Percentiles rank a stretch among this genome's conserved stretches.
Evolutionary conservation across 768 basidiomycete species (phyloP).

Genomic region (Rhizopogon vulgaris): DNA sequence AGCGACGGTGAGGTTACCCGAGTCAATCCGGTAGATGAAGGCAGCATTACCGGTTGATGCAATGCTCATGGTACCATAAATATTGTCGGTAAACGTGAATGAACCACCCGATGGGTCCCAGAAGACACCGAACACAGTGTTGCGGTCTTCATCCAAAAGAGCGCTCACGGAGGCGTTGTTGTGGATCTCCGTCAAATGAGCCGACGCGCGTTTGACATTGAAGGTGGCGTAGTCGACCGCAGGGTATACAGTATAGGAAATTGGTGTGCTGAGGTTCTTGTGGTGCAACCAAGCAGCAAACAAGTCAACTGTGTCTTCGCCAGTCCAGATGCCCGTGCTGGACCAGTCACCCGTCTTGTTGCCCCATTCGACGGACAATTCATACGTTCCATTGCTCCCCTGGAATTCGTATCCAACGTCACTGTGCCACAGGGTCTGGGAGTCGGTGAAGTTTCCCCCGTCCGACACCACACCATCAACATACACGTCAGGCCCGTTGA

Average conservation of each 20-base stretch:
- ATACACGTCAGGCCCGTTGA: constrained; percentile 31
- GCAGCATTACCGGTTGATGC: constrained; percentile 35
- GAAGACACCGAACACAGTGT: constrained; percentile 45
- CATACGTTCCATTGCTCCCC: constrained; percentile 14
- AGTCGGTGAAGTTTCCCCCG: constrained; percentile 4
- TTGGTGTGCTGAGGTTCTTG: constrained; percentile 29
- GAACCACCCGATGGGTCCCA: constrained; percentile 47
- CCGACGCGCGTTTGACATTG: constrained; percentile 26
- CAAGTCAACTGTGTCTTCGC: constrained; percentile 51
- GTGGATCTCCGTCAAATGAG: constrained; percentile 31
- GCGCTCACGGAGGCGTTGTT: constrained; percentile 49
- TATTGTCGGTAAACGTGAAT: constrained; percentile 27
- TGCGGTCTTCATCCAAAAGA: constrained; percentile 36
- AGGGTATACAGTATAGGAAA: constrained; percentile 55
- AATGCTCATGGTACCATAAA: constrained; percentile 25
- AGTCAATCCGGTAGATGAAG: constrained; percentile 38
- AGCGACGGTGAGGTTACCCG: constrained; percentile 46
- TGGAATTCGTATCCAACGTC: constrained; percentile 56
- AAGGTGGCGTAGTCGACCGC: constrained; percentile 37
- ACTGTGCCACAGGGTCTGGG: constrained; percentile 55
- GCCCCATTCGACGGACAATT: constrained; percentile 38
- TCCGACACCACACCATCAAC: constrained; percentile 29
- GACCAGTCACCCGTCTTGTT: constrained; percentile 55
- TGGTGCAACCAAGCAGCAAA: constrained; percentile 58
- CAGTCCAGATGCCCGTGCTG: constrained; percentile 55